Percentiles rank a stretch among this genome's conserved stretches.
Evolutionary conservation across 139 green algal species (phyloP).

Genomic region (Chlorella sp.): DNA sequence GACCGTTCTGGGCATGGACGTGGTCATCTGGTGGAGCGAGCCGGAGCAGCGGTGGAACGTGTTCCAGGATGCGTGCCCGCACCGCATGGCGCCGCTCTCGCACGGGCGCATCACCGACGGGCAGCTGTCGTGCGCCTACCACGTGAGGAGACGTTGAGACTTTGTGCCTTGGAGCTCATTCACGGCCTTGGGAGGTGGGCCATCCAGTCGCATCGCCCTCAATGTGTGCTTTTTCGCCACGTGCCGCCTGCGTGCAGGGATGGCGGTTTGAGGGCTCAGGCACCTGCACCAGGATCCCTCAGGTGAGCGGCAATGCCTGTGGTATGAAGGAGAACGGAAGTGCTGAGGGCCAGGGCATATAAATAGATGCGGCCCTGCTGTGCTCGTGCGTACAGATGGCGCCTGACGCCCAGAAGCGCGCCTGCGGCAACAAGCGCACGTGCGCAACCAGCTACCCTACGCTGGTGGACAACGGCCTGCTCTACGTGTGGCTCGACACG

Average conservation of each 20-base stretch:
- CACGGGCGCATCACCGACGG: not conserved
- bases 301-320: no score
- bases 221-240: no score
- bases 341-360: no score
- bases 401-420: not conserved
- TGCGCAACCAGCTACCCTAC: not conserved
- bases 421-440: not conserved
- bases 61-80: not conserved
- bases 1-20: not conserved
- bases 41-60: not conserved
- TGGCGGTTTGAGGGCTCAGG: not conserved
- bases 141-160: no score
- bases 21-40: not conserved
- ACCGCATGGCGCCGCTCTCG: not conserved
- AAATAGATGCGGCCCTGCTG: no score
- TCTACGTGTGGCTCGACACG: not conserved
- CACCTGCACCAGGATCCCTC: not conserved
- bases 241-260: no score
- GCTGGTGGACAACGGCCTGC: not conserved
- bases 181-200: no score
- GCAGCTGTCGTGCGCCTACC: not conserved
- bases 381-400: not conserved
- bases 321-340: no score
- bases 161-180: no score
- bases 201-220: no score